Percentiles rank a stretch among this genome's conserved stretches.
These are phyloP conservation scores for Thielaviopsis euricoi DNA, from an alignment of 2,329 filamentous ascomycete genomes.

Conservation along the genomic window DNA sequence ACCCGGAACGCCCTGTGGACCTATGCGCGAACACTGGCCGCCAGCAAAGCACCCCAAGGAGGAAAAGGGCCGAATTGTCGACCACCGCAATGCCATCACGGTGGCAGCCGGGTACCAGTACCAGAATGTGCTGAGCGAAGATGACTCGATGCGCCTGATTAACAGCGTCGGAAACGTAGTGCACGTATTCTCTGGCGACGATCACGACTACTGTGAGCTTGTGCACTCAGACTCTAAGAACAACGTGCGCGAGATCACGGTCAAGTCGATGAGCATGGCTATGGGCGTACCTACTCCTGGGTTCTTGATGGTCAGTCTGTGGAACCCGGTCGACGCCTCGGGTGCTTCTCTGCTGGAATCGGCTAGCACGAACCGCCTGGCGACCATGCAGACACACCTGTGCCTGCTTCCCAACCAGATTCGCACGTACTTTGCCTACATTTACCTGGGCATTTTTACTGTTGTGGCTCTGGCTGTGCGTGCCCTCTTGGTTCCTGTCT, in stretches of 20 bases:
- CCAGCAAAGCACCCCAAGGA: constrained; percentile 39
- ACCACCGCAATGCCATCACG: constrained; percentile 62
- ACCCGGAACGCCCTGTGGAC: constrained; percentile 74
- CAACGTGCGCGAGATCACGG: constrained; percentile 66
- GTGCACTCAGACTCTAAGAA: constrained; percentile 55
- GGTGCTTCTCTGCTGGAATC: constrained; percentile 2
- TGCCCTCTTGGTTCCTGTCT: constrained; percentile 38
- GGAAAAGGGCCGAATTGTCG: constrained; percentile 19
- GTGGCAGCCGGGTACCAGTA: constrained; percentile 81
- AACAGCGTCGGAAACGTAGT: constrained; percentile 65
- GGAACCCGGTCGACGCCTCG: constrained; percentile 61
- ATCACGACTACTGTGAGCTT: constrained; percentile 95
- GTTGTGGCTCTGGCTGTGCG: constrained; percentile 34
- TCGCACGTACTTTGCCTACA: constrained; percentile 67
- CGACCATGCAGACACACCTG: constrained; percentile 72
- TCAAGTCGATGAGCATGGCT: constrained; percentile 89
- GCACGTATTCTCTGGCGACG: constrained; percentile 86
- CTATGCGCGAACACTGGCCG: constrained; percentile 67
- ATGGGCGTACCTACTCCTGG: constrained; percentile 87
- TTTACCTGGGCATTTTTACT: constrained; percentile 39
- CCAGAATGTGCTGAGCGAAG: constrained; percentile 74
- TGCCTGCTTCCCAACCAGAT: constrained; percentile 85
- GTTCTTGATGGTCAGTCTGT: constrained; percentile 76
- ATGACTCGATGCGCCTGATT: constrained; percentile 60
- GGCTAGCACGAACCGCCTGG: constrained; percentile 18